These are phyloP conservation scores for Phtheirospermum japonicum DNA, from an alignment of 257 asterid genomes.

Conservation along the genomic window DNA sequence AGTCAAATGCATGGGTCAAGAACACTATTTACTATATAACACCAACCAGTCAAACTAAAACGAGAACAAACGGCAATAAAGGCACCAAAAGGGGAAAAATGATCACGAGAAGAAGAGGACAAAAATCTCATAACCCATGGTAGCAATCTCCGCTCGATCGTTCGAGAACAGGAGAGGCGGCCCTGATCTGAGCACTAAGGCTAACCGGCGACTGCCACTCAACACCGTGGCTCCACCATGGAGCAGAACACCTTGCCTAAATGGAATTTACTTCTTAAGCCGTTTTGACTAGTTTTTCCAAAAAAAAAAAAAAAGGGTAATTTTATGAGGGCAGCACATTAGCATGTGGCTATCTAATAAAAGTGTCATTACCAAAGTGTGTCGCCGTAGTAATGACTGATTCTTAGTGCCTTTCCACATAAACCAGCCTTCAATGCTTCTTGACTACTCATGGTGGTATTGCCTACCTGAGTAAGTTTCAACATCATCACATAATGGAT, in stretches of 20 bases:
- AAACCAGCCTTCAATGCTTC: constrained; percentile 85
- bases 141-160: constrained; percentile 42
- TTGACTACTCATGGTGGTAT: constrained; percentile 71
- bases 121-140: constrained; percentile 55
- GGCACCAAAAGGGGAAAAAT: background rate
- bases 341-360: constrained; percentile 10
- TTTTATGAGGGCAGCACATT: background rate
- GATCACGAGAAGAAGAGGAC: background rate
- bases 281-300: too few relatives aligned
- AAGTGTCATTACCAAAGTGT: constrained; percentile 67
- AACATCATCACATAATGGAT: constrained; percentile 4
- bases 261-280: too few relatives aligned
- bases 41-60: too few relatives aligned
- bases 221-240: constrained; percentile 11
- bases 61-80: too few relatives aligned
- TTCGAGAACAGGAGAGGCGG: constrained; percentile 45
- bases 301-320: too few relatives aligned
- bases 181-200: constrained; percentile 59
- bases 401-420: constrained; percentile 88
- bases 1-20: too few relatives aligned
- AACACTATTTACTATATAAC: too few relatives aligned
- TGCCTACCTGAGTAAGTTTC: constrained; percentile 63
- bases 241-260: constrained; percentile 1
- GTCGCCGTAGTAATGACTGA: constrained; percentile 74
- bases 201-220: constrained; percentile 43